Evolutionary conservation across 345 rosid species (phyloP), one percentile per base, ranked within the genome.

Genomic region (Hibiscus syriacus): DNA sequence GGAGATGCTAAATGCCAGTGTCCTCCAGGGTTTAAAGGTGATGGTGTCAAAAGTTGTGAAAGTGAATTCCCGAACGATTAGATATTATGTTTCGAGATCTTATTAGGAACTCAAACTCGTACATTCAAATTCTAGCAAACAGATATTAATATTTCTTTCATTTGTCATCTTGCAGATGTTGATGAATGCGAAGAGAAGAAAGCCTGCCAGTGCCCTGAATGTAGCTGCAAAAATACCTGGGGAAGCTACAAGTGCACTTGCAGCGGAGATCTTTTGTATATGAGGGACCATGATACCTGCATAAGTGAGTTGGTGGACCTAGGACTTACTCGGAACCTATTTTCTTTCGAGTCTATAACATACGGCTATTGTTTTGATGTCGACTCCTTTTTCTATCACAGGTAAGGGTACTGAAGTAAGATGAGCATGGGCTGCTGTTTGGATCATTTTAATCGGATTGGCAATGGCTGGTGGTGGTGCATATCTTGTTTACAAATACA

Each of bases 141-240:
- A 16, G 19, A 45, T 45, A 45, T 16, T 5, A 16, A 45, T 73
- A 52, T 41, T 49, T 46, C 7, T 57, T 5, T 41, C 30, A 17
- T 4, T 14, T 70, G 2, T 56, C 41, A 45, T 23, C 61, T 9
- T 72, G 58, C 75, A 94, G 99, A 94, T 74, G 77, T 94, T 68
- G 83, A 94, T 58, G 99, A 94, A 64, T 94, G 98, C 84, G 84
- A 84, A 82, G 99, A 92, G 69, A 88, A 71, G 86, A 89, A 85
- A 83, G 97, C 93, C 2, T 94, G 99, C 71, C 99, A 88, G 70
- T 94, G 99, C 76, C 81, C 95, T 0, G 98, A 88, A 72, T 94
- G 99, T 80, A 87, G 82, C 80, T 94, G 99, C 79, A 92, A 87
- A n/a, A 72, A 92, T 71, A 87, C 96, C 7, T 92, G 97, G 97